Percentiles rank a stretch among this genome's conserved stretches.
phyloP scores from a whole-genome alignment of 768 basidiomycete species.

The Lentinus brumalis region DNA sequence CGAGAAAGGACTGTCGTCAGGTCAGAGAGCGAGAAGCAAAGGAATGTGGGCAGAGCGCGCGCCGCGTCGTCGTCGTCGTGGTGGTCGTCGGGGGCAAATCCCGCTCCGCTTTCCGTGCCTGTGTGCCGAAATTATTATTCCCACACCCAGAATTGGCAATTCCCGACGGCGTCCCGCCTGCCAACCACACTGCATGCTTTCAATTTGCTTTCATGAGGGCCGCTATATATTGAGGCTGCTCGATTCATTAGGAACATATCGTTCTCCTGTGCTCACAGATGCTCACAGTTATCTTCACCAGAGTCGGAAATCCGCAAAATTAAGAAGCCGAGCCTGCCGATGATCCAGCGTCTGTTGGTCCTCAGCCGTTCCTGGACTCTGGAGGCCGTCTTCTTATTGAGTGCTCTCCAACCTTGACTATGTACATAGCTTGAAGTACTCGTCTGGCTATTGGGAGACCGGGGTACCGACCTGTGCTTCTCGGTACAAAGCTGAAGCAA shows the following conservation, averaged over 20 bases:
- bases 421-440: too few relatives aligned
- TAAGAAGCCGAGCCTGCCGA: too few relatives aligned
- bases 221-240: background rate
- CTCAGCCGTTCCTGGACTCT: too few relatives aligned
- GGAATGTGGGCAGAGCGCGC: conserved; percentile 9
- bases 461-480: too few relatives aligned
- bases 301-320: too few relatives aligned
- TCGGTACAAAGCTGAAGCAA: too few relatives aligned
- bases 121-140: background rate
- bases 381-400: too few relatives aligned
- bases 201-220: background rate
- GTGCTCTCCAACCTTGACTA: too few relatives aligned
- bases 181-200: background rate
- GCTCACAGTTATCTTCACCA: background rate
- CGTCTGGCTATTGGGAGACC: too few relatives aligned
- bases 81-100: conserved; percentile 11
- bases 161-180: conserved; percentile 11
- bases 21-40: conserved; percentile 7
- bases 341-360: too few relatives aligned
- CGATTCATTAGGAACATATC: background rate
- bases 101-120: conserved; percentile 3
- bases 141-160: conserved; percentile 12
- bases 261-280: background rate
- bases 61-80: conserved; percentile 17
- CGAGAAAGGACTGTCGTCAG: conserved; percentile 10